Percentiles rank a stretch among this genome's conserved stretches.
These are phyloP conservation scores for Mortierella antarctica DNA, from an alignment of 192 early-diverging fungal genomes.

Conservation along the genomic window DNA sequence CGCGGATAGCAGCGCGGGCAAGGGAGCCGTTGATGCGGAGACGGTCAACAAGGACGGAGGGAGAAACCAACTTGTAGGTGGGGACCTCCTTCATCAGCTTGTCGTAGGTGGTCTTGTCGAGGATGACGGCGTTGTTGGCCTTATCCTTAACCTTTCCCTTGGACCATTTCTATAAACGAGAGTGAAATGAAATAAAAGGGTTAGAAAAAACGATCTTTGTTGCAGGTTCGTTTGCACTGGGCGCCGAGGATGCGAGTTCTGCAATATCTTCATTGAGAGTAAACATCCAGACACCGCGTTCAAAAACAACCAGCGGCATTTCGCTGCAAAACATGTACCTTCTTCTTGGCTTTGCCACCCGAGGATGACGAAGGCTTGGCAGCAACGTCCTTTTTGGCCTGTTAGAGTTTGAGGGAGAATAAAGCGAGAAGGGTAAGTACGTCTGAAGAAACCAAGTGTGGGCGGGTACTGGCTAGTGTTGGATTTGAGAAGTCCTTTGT, in stretches of 20 bases:
- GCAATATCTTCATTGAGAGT: too few species aligned
- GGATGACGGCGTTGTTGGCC: slow-evolving; percentile 99
- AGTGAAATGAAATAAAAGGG: too few species aligned
- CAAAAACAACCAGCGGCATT: too few species aligned
- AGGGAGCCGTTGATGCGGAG: slow-evolving; percentile 97
- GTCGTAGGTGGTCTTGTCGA: slow-evolving; percentile 98
- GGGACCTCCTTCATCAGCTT: slow-evolving; percentile 99
- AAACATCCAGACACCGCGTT: too few species aligned
- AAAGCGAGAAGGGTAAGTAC: background rate
- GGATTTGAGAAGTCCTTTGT: too few species aligned
- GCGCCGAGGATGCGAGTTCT: too few species aligned
- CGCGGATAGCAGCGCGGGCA: slow-evolving; percentile 93
- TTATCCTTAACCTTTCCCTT: slow-evolving; percentile 99
- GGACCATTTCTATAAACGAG: slow-evolving; percentile 94
- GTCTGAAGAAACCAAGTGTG: background rate
- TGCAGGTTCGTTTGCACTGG: too few species aligned
- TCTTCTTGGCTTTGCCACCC: slow-evolving; percentile 69
- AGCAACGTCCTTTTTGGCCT: slow-evolving; percentile 73
- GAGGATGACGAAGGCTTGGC: slow-evolving; percentile 66
- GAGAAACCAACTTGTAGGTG: slow-evolving; percentile 99
- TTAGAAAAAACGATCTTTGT: too few species aligned
- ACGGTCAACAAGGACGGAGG: slow-evolving; percentile 98
- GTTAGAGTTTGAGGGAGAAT: background rate
- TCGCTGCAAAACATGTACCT: slow-evolving; percentile 32
- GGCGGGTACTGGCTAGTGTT: background rate